Conservation (phyloP, 441 rosid genomes). For the Lagerstroemia fauriei region DNA sequence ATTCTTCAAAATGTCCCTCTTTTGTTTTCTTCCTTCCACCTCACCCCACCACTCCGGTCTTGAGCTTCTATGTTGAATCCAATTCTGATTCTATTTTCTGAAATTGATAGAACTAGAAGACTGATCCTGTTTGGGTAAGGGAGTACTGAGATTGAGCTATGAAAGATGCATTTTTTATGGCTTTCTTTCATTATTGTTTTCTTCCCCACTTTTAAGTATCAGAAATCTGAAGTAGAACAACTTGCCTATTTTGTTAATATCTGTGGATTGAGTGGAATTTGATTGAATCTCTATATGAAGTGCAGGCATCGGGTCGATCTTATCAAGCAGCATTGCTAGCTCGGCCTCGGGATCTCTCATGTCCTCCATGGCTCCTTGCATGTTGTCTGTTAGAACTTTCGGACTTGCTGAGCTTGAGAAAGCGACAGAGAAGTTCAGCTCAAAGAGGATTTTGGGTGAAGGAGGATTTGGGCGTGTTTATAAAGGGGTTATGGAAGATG, state of each 20-base stretch:
- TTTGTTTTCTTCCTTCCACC: not conserved
- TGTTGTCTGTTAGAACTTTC: conserved; percentile 78
- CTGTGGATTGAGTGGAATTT: not conserved
- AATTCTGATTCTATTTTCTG: not conserved
- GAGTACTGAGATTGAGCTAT: not conserved
- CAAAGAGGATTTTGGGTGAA: conserved; percentile 85
- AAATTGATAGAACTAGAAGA: not conserved
- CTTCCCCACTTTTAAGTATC: not conserved
- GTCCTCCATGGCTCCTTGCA: conserved; percentile 78
- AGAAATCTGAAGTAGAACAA: no score
- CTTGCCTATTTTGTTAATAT: not conserved
- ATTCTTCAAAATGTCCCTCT: not conserved
- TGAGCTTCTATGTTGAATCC: not conserved
- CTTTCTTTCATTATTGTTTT: not conserved
- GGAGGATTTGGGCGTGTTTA: conserved; percentile 98
- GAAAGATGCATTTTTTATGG: not conserved
- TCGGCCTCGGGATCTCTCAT: conserved; percentile 65
- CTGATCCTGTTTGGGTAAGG: not conserved
- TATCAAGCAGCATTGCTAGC: conserved; percentile 74
- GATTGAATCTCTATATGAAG: not conserved
- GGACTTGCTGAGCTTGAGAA: conserved; percentile 66
- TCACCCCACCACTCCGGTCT: not conserved
- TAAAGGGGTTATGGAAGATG: conserved; percentile 67
- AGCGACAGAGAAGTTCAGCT: conserved; percentile 83
- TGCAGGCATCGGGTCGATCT: conserved; percentile 70